Evolutionary conservation across 495 filamentous ascomycete species (phyloP).

Genomic region (Lasiosphaeria ovina): DNA sequence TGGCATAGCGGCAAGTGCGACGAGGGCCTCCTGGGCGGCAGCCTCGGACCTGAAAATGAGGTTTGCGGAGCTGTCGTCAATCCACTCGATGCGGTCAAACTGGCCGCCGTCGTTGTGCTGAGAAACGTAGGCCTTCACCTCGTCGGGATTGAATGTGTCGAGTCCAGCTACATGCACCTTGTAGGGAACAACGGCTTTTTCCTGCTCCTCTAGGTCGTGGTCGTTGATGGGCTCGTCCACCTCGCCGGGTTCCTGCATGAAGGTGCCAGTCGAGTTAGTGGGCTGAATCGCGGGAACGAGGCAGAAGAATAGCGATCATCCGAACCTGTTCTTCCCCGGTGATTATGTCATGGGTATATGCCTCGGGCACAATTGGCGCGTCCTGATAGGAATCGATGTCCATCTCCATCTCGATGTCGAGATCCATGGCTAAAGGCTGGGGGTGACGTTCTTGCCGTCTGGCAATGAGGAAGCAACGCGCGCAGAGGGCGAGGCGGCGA

Average conservation of each 20-base stretch:
- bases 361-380: slow-evolving; percentile 41
- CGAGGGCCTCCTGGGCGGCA: slow-evolving; percentile 68
- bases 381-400: slow-evolving; percentile 56
- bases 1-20: slow-evolving; percentile 52
- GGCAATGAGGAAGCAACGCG: background rate
- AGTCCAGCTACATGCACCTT: slow-evolving; percentile 84
- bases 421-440: slow-evolving; percentile 55
- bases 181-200: slow-evolving; percentile 41
- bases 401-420: slow-evolving; percentile 71
- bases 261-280: slow-evolving; percentile 8
- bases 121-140: slow-evolving; percentile 68
- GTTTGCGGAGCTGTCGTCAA: slow-evolving; percentile 90
- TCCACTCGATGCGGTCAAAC: slow-evolving; percentile 78
- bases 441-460: background rate
- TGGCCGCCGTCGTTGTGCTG: slow-evolving; percentile 58
- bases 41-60: slow-evolving; percentile 68
- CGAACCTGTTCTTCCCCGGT: slow-evolving; percentile 37
- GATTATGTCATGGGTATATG: slow-evolving; percentile 45
- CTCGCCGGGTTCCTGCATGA: slow-evolving; percentile 38
- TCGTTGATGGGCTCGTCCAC: slow-evolving; percentile 30
- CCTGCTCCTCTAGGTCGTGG: slow-evolving; percentile 17
- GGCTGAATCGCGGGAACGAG: slow-evolving; percentile 27
- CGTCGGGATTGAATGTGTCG: slow-evolving; percentile 72
- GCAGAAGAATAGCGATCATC: background rate
- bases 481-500: too few species aligned